Evolutionary conservation across 768 basidiomycete genomes (phyloP).

Genomic region (Melanogaster broomeanus): DNA sequence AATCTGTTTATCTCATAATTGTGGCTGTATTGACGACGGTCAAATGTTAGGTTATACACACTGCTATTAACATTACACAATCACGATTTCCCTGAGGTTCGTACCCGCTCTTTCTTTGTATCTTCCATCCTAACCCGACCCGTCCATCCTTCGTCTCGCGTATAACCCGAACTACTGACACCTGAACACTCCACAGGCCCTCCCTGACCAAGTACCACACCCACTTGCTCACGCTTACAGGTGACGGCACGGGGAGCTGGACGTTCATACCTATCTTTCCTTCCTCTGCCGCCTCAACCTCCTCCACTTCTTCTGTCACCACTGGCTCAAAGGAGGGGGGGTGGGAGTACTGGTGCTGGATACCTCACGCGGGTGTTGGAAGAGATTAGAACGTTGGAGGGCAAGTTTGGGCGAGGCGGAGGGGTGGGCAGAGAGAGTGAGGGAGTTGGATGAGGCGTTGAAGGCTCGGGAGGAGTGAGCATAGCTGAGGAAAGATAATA

Average conservation of each 20-base stretch:
- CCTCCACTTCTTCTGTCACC: not conserved
- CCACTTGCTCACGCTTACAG: conserved; percentile 76
- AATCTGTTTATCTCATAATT: not conserved
- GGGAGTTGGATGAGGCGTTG: conserved; percentile 24
- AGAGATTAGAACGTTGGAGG: conserved; percentile 28
- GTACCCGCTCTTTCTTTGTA: conserved; percentile 54
- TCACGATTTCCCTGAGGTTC: no score
- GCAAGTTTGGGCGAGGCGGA: conserved; percentile 23
- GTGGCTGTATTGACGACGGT: not conserved
- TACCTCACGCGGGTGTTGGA: conserved; percentile 28
- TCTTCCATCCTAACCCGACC: conserved; percentile 33
- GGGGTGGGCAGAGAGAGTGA: conserved; percentile 28
- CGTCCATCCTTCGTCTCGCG: conserved; percentile 58
- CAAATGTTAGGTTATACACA: conserved; percentile 65
- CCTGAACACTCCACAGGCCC: conserved; percentile 52
- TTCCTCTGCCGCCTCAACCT: conserved; percentile 22
- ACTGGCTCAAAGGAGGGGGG: not conserved
- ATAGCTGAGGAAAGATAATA: no score
- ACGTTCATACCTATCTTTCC: conserved; percentile 57
- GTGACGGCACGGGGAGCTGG: conserved; percentile 73
- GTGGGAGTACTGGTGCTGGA: conserved; percentile 1
- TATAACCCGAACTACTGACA: not conserved
- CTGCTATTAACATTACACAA: conserved; percentile 85
- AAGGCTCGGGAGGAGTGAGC: conserved; percentile 12
- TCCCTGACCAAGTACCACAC: conserved; percentile 89